Base-by-base conservation (phyloP, 768 basidiomycete genomes). In the Mycena floridula region DNA sequence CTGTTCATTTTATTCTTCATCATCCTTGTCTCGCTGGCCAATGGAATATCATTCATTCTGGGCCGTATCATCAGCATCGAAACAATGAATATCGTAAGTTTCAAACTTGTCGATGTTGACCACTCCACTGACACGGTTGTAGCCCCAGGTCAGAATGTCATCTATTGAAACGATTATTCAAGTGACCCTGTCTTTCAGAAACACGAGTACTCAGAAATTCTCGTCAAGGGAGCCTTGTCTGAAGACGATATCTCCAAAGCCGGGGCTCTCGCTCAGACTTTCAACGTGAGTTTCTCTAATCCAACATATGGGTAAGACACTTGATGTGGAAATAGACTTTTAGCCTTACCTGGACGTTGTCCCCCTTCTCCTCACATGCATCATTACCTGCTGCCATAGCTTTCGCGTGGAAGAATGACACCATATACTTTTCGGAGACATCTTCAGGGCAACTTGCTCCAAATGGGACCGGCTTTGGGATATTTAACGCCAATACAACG, bases 391-490 rank as follows among this genome's bases (percentile, higher is more conserved):
- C 65, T 7, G 56, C 57, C 3, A 56, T 65, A n/a, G 61, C 60
- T 0, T 60, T 68, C 32, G 28, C 25, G 7, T 68, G 59, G 60
- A 45, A 57, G 7, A 48, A 58, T n/a, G 64, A 67, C 22, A 52
- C 47, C 1, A 57, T 72, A 7, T 69, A 66, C 43, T 68, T 70
- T 45, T 53, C 69, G 1, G 69, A 70, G 53, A 59, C 63, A 3
- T 57, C 49, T 8, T 47, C 51, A 7, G 59, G 62, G 3, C 68
- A 70, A 42, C 54, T 70, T 5, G 44, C 62, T 5, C 54, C 60
- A 6, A 50, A 54, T 44, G 69, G 69, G 6, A 59, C 47, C n/a
- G 69, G 68, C 3, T 62, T 65, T 45, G 69, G 69, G 16, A 65
- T 64, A 6, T 66, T 69, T 43, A 50, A 62, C 20, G 45, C 48